Evolutionary conservation across 78 protist genomes (phyloP), one percentile per base, ranked within the genome.

Genomic region (Protostelium mycophagum): DNA sequence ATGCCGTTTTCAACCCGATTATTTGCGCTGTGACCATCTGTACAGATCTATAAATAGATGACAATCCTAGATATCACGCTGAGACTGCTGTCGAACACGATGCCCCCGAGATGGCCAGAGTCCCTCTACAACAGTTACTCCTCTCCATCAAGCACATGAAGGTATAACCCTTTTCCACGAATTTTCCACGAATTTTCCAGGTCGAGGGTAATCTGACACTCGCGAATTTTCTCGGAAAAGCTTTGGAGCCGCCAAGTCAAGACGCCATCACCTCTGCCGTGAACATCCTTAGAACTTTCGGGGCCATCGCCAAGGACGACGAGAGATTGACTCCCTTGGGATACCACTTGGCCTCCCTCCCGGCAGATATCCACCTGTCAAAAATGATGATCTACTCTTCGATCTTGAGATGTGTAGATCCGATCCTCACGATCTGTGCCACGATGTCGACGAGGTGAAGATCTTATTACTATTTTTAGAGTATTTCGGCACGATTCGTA

Each of bases 351-450:
- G 96, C 98, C 28, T 28, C n/a, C 1, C 89, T 97, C 38, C 99
- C 98, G 0, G 95, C 97, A 28, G 98, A 97, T 85, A 91, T 93
- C 34, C 90, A 91, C 36, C 86, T 96, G 73, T 97, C 98, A 0
- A 97, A 97, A 88, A 94, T 97, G 96, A 35, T 96, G 29, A 28
- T 97, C 0, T 92, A 89, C 88, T 96, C 95, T 39, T 90, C 93
- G 85, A 91, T 96, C 10, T 86, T 96, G 37, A 51, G 93, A 83
- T 96, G 98, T 85, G 34, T 97, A 28, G 97, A 97, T 89, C 98
- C 98, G 28, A 90, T 96, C 35, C 89, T 97, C 38, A 96, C 97
- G 0, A 97, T 97, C 87, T 97, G 97, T 0, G 98, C 98, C 1
- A 86, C 93, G 29, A 38, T 95, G 28, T 51, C 73, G 31, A 51